These are phyloP conservation scores for Lentinula edodes DNA, from an alignment of 768 basidiomycete species.

Conservation along the genomic window DNA sequence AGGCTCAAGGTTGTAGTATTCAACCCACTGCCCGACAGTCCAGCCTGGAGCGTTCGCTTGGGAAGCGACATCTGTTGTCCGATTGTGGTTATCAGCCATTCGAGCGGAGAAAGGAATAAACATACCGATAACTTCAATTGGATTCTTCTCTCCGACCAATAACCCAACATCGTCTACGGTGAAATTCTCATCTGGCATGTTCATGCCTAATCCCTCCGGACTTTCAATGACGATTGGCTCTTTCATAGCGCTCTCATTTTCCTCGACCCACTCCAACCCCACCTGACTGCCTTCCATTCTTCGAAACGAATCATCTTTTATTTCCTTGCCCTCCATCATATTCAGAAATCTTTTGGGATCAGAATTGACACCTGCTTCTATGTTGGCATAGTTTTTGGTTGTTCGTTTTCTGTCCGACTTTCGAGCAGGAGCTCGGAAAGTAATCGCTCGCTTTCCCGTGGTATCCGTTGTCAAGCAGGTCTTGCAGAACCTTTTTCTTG, in stretches of 20 bases:
- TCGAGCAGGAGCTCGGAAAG: constrained; percentile 70
- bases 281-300: constrained; percentile 64
- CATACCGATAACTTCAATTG: constrained; percentile 90
- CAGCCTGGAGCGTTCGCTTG: constrained; percentile 84
- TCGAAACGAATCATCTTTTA: constrained; percentile 59
- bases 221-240: constrained; percentile 80
- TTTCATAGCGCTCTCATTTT: constrained; percentile 64
- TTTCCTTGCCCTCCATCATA: constrained; percentile 62
- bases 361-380: constrained; percentile 59
- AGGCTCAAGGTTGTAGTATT: constrained; percentile 71
- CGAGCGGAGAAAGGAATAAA: constrained; percentile 2
- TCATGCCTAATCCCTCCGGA: constrained; percentile 84
- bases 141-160: constrained; percentile 68
- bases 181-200: constrained; percentile 70
- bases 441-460: constrained; percentile 48
- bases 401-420: constrained; percentile 76
- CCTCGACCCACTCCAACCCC: constrained; percentile 69
- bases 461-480: constrained; percentile 57
- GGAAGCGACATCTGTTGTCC: constrained; percentile 68
- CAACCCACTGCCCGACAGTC: constrained; percentile 88
- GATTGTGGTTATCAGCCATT: neutral
- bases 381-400: constrained; percentile 73
- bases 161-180: constrained; percentile 79
- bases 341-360: constrained; percentile 65
- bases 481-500: constrained; percentile 57